Evolutionary conservation across 2,329 filamentous ascomycete genomes (phyloP), one percentile per base, ranked within the genome.

Genomic region (Penicillium expansum): DNA sequence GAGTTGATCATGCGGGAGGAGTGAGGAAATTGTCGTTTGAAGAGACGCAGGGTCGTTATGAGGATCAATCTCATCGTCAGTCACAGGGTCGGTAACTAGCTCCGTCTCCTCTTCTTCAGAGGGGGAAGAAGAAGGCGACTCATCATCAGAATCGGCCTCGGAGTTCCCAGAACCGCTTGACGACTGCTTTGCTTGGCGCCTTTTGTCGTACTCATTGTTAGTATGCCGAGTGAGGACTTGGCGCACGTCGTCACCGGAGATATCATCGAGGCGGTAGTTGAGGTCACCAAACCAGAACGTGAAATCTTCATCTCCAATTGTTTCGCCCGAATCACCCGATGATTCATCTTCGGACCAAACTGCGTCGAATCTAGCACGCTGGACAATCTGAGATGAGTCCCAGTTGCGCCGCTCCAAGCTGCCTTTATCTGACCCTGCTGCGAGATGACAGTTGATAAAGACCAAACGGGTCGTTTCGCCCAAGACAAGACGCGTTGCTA

Each of bases 201-300:
- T 80, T 59, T 85, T 61, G 65, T 86, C 86, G 71, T 92, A 92
- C 74, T 92, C 87, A 57, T 91, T 91, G 33, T 83, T 82, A 0
- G 90, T 89, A 72, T 97, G 93, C 5, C 97, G 81, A 68, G 88
- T 89, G 37, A 99, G 80, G 7, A 97, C 78, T 47, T 89, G 85
- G 32, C 93, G 84, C 45, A 99, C 94, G 71, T 99, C 94, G 37
- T 94, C 89, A 0, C 92, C 92, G 0, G 93, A 90, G 48, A 97
- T 83, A 43, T 88, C 90, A 49, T 95, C 91, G 0, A 99, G 81
- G 32, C 94, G 86, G 70, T 97, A 99, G 71, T 99, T 99, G 41
- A 99, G 80, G 72, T 99, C 94, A 7, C 94, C 94, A 68, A 96
- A 90, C 91, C 93, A 97, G 69, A 99, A 97, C 0, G 87, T 86